A percentile compares a stretch with the other conserved stretches of the same genome.
Conservation (phyloP, 1,284 basidiomycete species). For the Moniliophthora roreri region DNA sequence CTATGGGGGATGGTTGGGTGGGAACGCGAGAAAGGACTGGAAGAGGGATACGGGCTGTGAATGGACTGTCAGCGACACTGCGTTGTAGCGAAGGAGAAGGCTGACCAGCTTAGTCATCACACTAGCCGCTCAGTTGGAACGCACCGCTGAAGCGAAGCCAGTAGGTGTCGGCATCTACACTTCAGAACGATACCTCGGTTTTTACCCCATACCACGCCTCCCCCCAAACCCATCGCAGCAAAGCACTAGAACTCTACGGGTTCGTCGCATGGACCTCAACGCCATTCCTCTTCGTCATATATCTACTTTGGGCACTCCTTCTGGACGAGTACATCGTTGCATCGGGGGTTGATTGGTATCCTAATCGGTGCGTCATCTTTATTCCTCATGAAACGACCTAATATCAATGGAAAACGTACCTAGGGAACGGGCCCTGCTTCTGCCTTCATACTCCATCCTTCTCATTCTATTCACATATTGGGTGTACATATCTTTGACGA, state of each 20-base stretch:
- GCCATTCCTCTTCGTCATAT: conserved; percentile 67
- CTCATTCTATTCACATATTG: conserved; percentile 77
- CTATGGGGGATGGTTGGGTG: too few relatives aligned
- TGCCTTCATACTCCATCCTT: conserved; percentile 81
- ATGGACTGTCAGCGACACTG: too few relatives aligned
- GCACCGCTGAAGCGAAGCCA: too few relatives aligned
- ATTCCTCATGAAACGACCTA: conserved; percentile 11
- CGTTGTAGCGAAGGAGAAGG: too few relatives aligned
- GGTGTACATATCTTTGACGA: conserved; percentile 73
- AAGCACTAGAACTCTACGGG: conserved; percentile 83
- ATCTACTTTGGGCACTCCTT: conserved; percentile 66
- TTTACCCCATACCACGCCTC: conserved; percentile 16
- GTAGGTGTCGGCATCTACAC: too few relatives aligned
- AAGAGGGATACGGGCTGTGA: too few relatives aligned
- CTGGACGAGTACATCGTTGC: conserved; percentile 58
- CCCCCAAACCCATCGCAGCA: conserved; percentile 46
- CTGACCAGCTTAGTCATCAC: too few relatives aligned
- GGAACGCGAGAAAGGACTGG: too few relatives aligned
- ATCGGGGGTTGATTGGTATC: conserved; percentile 82
- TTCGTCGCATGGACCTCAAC: conserved; percentile 84
- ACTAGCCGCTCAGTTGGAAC: too few relatives aligned
- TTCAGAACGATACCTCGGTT: too few relatives aligned
- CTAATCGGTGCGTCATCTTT: conserved; percentile 62
- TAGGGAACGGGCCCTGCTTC: conserved; percentile 85
- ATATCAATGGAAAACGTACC: not conserved